A percentile compares a stretch with the other conserved stretches of the same genome.
These are phyloP conservation scores for Rhizomucor pusillus DNA, from an alignment of 371 early-diverging fungal species.

Conservation along the genomic window DNA sequence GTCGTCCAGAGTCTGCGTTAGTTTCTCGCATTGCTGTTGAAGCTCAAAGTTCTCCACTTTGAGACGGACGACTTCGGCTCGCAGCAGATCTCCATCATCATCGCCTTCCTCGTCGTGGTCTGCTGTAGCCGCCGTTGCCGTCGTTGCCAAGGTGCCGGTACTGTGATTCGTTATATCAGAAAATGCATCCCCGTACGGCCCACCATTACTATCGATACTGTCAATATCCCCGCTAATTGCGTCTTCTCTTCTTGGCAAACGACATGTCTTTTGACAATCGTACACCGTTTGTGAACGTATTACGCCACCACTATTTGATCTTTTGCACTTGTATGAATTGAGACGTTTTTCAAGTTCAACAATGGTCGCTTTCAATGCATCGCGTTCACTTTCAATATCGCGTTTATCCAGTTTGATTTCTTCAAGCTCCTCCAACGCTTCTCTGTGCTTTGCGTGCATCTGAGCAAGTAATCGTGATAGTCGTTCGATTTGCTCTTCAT, in stretches of 20 bases:
- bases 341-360: conserved; percentile 27
- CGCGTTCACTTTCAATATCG: conserved; percentile 37
- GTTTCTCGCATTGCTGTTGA: conserved; percentile 32
- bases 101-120: conserved; percentile 5
- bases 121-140: too few relatives aligned
- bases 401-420: conserved; percentile 36
- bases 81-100: conserved; percentile 10
- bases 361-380: conserved; percentile 41
- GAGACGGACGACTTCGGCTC: conserved; percentile 24
- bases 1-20: conserved; percentile 25
- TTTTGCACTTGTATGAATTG: conserved; percentile 1
- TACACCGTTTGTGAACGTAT: neutral
- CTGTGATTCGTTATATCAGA: conserved; percentile 12
- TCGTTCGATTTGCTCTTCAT: conserved; percentile 12
- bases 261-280: neutral
- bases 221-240: conserved; percentile 8
- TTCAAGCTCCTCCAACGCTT: conserved; percentile 18
- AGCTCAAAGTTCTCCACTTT: conserved; percentile 34
- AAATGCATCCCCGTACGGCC: conserved; percentile 5
- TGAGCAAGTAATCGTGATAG: conserved; percentile 3
- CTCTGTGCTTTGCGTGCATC: conserved; percentile 12
- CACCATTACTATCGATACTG: conserved; percentile 7
- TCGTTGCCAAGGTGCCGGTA: conserved; percentile 3
- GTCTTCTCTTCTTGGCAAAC: neutral
- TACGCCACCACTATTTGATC: neutral